Conservation (phyloP, 1,139 yeast genomes). For the Suhomyces yuchorum region DNA sequence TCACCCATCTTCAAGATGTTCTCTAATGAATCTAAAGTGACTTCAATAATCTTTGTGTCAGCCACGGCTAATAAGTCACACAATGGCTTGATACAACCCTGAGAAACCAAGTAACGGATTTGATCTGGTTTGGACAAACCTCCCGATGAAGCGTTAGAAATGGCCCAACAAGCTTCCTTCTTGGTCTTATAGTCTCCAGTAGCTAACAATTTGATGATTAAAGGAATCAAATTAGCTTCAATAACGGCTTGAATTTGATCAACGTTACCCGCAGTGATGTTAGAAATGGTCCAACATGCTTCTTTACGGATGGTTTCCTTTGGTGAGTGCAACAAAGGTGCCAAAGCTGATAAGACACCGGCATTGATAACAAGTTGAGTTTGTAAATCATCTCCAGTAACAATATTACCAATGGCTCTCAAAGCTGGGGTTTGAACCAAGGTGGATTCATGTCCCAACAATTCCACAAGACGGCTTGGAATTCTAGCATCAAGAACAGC, state of each 20-base stretch:
- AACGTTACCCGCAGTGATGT: constrained; percentile 95
- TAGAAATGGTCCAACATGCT: constrained; percentile 98
- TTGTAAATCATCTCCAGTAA: constrained; percentile 93
- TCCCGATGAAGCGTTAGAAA: constrained; percentile 96
- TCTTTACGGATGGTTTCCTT: constrained; percentile 95
- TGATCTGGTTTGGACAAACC: constrained; percentile 92
- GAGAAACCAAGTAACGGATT: constrained; percentile 85
- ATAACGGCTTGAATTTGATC: constrained; percentile 97
- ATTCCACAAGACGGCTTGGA: constrained; percentile 90
- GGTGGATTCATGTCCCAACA: constrained; percentile 79
- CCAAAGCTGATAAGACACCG: constrained; percentile 85
- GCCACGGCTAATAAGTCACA: constrained; percentile 89
- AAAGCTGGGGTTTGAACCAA: constrained; percentile 95
- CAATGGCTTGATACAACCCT: constrained; percentile 96
- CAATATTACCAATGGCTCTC: constrained; percentile 96
- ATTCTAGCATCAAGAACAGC: constrained; percentile 96
- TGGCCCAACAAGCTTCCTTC: constrained; percentile 99
- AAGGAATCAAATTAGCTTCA: constrained; percentile 92
- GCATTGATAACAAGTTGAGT: constrained; percentile 94
- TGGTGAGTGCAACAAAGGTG: constrained; percentile 76
- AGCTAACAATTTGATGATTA: constrained; percentile 76
- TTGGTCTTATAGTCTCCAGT: constrained; percentile 93
- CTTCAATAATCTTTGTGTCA: constrained; percentile 91
- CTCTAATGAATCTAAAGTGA: constrained; percentile 91
- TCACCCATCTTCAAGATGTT: constrained; percentile 95